A percentile compares a stretch with the other conserved stretches of the same genome.
These are phyloP conservation scores for Gracilaria caudata DNA, from an alignment of 23 red algal species.

Conservation along the genomic window DNA sequence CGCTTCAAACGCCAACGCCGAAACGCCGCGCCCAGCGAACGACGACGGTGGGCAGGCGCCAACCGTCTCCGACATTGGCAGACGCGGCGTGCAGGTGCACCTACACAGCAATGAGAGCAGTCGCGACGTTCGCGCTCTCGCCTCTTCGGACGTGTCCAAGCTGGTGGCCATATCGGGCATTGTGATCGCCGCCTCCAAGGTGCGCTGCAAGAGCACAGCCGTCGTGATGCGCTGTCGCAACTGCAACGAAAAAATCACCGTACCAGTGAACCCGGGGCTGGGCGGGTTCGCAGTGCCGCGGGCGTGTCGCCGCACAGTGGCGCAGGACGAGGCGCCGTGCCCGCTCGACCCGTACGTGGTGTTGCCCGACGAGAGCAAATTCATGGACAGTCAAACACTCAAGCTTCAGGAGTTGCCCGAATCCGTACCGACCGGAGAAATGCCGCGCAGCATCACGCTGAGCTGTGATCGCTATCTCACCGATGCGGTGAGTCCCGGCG, in stretches of 20 bases:
- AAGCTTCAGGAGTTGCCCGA: slow-evolving; percentile 99
- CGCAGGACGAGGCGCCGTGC: slow-evolving; percentile 71
- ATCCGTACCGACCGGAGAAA: slow-evolving; percentile 95
- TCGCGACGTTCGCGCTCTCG: slow-evolving; percentile 69
- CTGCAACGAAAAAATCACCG: slow-evolving; percentile 78
- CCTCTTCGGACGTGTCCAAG: slow-evolving; percentile 76
- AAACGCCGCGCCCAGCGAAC: background rate
- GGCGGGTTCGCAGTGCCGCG: slow-evolving; percentile 87
- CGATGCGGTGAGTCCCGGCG: slow-evolving; percentile 82
- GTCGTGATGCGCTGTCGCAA: slow-evolving; percentile 86
- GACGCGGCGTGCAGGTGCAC: slow-evolving; percentile 68
- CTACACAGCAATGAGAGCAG: slow-evolving; percentile 62
- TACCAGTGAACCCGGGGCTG: slow-evolving; percentile 84
- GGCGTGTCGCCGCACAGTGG: slow-evolving; percentile 66
- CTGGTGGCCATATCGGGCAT: slow-evolving; percentile 88
- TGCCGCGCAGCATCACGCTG: slow-evolving; percentile 88
- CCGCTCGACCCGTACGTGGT: slow-evolving; percentile 94
- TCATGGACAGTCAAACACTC: slow-evolving; percentile 89
- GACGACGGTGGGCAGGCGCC: slow-evolving; percentile 34
- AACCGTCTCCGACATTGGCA: slow-evolving; percentile 46
- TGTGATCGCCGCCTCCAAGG: slow-evolving; percentile 90
- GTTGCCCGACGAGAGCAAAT: slow-evolving; percentile 86
- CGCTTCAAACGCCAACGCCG: background rate
- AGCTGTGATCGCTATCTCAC: slow-evolving; percentile 84
- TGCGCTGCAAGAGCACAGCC: slow-evolving; percentile 74